Conservation (phyloP, 164 flowering plant genomes). For the Chimonanthus salicifolius region DNA sequence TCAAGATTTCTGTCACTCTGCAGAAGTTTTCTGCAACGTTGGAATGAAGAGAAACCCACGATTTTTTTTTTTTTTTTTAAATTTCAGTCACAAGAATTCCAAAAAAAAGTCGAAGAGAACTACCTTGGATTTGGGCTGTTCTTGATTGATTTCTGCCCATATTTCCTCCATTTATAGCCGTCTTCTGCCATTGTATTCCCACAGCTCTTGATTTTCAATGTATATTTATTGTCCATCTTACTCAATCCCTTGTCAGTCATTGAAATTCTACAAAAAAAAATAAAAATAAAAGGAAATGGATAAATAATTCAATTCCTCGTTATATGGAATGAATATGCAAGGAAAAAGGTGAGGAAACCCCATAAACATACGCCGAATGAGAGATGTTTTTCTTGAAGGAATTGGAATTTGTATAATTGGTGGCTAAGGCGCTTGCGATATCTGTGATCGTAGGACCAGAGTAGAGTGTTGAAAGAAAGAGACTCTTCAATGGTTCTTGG, state of each 20-base stretch:
- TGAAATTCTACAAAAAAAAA: slow-evolving; percentile 28
- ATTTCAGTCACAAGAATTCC: neutral
- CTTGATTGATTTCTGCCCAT: slow-evolving; percentile 93
- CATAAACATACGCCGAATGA: slow-evolving; percentile 31
- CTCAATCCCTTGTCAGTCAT: slow-evolving; percentile 36
- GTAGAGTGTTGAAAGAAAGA: slow-evolving; percentile 26
- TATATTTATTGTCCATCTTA: slow-evolving; percentile 63
- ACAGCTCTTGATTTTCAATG: slow-evolving; percentile 57
- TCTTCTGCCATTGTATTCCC: slow-evolving; percentile 67
- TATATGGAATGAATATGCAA: neutral
- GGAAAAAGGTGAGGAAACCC: neutral
- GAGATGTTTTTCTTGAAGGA: slow-evolving; percentile 9
- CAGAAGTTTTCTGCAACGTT: neutral
- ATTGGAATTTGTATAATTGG: slow-evolving; percentile 12
- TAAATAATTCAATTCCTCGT: neutral
- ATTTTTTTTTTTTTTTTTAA: neutral
- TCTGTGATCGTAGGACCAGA: slow-evolving; percentile 56
- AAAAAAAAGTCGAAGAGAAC: neutral
- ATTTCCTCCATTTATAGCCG: slow-evolving; percentile 96
- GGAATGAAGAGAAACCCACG: neutral
- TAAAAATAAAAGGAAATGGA: neutral
- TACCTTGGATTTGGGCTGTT: slow-evolving; percentile 86
- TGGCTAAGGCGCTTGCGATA: slow-evolving; percentile 42
- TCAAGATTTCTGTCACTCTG: neutral
- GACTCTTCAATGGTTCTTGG: slow-evolving; percentile 9